Conservation (phyloP, 2,329 filamentous ascomycete genomes). For the Neoascochyta sp. region DNA sequence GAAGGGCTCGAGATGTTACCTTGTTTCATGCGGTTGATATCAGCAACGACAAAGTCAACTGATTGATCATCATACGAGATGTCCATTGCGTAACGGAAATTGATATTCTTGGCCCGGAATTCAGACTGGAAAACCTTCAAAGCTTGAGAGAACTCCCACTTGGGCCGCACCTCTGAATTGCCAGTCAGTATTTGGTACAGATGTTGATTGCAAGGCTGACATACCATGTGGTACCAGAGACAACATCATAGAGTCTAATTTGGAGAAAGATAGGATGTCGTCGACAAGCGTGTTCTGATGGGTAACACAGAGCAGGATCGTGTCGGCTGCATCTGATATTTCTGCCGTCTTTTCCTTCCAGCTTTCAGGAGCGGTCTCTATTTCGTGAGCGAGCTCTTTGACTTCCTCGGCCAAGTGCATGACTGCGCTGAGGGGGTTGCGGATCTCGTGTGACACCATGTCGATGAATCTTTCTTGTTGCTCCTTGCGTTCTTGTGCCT, state of each 20-base stretch:
- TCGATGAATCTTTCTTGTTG: conserved; percentile 48
- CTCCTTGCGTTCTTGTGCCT: conserved; percentile 44
- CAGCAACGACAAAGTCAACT: conserved; percentile 39
- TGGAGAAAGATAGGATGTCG: conserved; percentile 48
- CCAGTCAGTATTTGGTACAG: conserved; percentile 2
- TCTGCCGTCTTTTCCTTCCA: conserved; percentile 22
- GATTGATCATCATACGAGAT: conserved; percentile 38
- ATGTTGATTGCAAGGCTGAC: conserved; percentile 10
- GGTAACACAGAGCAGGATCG: conserved; percentile 43
- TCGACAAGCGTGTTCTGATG: conserved; percentile 48
- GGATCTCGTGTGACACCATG: conserved; percentile 44
- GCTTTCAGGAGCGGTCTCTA: conserved; percentile 14
- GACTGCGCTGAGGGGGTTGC: conserved; percentile 39
- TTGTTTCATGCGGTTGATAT: conserved; percentile 39
- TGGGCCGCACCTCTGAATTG: conserved; percentile 26
- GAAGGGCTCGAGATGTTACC: conserved; percentile 9
- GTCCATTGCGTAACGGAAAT: conserved; percentile 42
- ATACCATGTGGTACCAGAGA: conserved; percentile 34
- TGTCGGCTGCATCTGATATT: conserved; percentile 36
- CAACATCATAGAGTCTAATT: conserved; percentile 47
- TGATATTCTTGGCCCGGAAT: conserved; percentile 37
- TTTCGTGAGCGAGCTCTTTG: conserved; percentile 29
- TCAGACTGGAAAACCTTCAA: conserved; percentile 43
- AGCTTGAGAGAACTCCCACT: conserved; percentile 37
- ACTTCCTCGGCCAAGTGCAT: conserved; percentile 46